A percentile compares a stretch with the other conserved stretches of the same genome.
Conservation (phyloP, 345 rosid species). For the Abelmoschus esculentus region DNA sequence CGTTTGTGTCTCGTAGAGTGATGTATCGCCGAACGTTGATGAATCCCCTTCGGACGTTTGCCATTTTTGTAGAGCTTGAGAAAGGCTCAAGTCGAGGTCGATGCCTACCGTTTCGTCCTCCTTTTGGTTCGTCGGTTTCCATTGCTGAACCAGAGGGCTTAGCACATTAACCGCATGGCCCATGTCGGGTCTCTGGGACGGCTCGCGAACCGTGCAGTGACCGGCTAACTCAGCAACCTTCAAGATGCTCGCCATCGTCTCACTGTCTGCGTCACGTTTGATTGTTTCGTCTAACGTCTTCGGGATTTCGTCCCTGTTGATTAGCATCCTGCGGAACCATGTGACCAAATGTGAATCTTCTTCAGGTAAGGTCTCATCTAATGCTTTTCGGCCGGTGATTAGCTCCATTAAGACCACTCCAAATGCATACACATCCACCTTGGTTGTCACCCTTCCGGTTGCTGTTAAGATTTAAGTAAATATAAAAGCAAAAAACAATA, state of each 20-base stretch:
- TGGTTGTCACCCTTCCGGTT: constrained; percentile 88
- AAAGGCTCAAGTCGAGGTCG: constrained; percentile 72
- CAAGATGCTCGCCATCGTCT: constrained; percentile 47
- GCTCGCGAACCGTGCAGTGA: constrained; percentile 83
- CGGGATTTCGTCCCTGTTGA: constrained; percentile 57
- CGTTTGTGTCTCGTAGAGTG: constrained; percentile 47
- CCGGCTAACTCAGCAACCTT: constrained; percentile 79
- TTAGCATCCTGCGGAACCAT: constrained; percentile 65
- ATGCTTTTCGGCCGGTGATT: constrained; percentile 72
- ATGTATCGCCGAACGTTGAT: constrained; percentile 35
- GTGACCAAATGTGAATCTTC: constrained; percentile 65
- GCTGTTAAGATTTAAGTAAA: constrained; percentile 32
- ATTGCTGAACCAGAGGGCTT: constrained; percentile 71
- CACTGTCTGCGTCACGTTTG: constrained; percentile 34
- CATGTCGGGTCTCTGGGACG: constrained; percentile 84
- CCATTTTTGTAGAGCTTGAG: constrained; percentile 82
- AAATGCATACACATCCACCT: constrained; percentile 79
- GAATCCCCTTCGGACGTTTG: constrained; percentile 67
- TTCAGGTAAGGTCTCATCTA: constrained; percentile 63
- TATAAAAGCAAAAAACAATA: neutral
- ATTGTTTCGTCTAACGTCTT: constrained; percentile 50
- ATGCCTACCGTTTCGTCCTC: constrained; percentile 55
- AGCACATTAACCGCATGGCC: constrained; percentile 74
- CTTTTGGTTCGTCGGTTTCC: constrained; percentile 65
- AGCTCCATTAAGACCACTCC: constrained; percentile 90